Percentiles rank a stretch among this genome's conserved stretches.
These are phyloP conservation scores for Pestalotiopsis sp. DNA, from an alignment of 2,329 filamentous ascomycete genomes.

Conservation along the genomic window DNA sequence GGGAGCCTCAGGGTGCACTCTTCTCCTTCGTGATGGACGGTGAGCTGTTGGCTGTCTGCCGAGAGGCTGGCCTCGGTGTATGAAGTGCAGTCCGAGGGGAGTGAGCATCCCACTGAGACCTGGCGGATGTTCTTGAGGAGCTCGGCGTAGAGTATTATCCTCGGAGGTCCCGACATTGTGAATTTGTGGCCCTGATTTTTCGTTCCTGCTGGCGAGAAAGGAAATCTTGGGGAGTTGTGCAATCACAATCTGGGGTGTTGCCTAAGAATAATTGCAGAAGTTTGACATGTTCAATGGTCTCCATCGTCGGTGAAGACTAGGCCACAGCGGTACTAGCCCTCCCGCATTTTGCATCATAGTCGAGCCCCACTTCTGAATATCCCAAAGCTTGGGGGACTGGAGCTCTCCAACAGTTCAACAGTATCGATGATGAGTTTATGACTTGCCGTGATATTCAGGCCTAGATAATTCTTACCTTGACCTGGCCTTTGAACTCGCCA, in stretches of 20 bases:
- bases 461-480: no score
- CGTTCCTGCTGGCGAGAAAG: not conserved
- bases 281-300: not conserved
- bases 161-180: constrained; percentile 13
- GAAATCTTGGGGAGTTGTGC: not conserved
- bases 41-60: constrained; percentile 44
- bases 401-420: not conserved
- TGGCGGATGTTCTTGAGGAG: constrained; percentile 65
- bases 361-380: not conserved
- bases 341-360: constrained; percentile 11
- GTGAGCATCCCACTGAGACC: constrained; percentile 56
- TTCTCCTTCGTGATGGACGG: constrained; percentile 46
- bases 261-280: not conserved
- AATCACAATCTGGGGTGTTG: not conserved
- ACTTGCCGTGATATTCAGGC: no score
- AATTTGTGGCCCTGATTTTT: constrained; percentile 1
- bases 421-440: not conserved
- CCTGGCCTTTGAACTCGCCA: constrained; percentile 11
- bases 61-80: constrained; percentile 46
- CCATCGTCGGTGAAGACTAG: not conserved
- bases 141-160: constrained; percentile 59
- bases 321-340: not conserved
- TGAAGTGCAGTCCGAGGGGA: constrained; percentile 43
- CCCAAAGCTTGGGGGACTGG: constrained; percentile 4
- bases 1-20: constrained; percentile 41